Base-by-base conservation (phyloP, 306 rosid genomes). In the Purshia tridentata region DNA sequence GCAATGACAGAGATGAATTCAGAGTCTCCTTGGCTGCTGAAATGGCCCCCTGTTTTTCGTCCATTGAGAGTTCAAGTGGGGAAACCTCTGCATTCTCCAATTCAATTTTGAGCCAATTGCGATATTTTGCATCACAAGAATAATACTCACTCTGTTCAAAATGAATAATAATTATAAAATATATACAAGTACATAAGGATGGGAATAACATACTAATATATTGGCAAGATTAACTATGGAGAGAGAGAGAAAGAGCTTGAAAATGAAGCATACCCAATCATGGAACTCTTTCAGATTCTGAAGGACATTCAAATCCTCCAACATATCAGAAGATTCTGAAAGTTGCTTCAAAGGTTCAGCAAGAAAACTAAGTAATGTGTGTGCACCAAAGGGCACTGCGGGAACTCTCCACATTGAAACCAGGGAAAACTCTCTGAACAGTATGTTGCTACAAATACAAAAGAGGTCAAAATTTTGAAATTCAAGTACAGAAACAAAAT, bases 361-460 rank as follows among this genome's bases (percentile, higher is more conserved):
- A 47, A 94, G 97, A 81, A 91, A 87, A 80, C 97, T 82, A 69
- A 94, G 99, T 67, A 88, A 74, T 52, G 83, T 88, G 79, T 94
- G 99, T 65, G 99, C 96, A 71, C 97, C 99, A 70, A 86, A 83
- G 14, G 99, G 97, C 92, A 94, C 87, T 69, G 89, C 91, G 0
- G 96, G 97, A 35, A 94, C 94, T 82, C 99, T 91, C 99, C 97
- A 94, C 96, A 89, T 89, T 40, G 97, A 91, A 72, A 89, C 92
- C 86, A 94, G 83, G 60, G 99, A 86, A 87, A 94, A 94, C 84
- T 94, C 99, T 87, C 99, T 83, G 80, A 91, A 94, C 81, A 94
- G 83, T 77, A 89, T 85, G 64, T 94, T 94, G 91, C 99, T 94
- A 77, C 29, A 77, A 14, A 51, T 41, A 77, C 47, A 45, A 40